Conservation (phyloP, 75 land plant species). For the Sequoia sempervirens region DNA sequence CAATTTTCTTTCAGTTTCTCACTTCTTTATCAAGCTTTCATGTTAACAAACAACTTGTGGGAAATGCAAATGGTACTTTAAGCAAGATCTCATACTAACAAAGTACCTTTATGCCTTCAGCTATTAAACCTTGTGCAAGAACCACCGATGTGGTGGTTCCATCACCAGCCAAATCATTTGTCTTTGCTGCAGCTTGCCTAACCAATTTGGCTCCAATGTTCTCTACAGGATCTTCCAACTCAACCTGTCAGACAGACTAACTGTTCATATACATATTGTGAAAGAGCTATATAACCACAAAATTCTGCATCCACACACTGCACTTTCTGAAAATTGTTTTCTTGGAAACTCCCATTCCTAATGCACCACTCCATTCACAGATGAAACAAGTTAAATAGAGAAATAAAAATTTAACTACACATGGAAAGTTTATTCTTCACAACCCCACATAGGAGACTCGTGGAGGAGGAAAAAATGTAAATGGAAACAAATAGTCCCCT, state of each 20-base stretch:
- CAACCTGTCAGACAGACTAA: slow-evolving; percentile 41
- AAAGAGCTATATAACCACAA: not conserved
- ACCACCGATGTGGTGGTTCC: slow-evolving; percentile 90
- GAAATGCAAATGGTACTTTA: not conserved
- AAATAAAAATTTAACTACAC: not conserved
- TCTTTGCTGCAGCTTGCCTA: slow-evolving; percentile 88
- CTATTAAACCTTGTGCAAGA: slow-evolving; percentile 82
- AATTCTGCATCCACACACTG: not conserved
- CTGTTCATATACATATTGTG: not conserved
- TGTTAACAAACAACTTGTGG: not conserved
- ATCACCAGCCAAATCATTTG: slow-evolving; percentile 94
- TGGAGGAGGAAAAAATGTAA: not conserved
- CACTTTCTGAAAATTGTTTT: not conserved
- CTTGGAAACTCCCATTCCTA: not conserved
- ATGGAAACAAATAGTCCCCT: not conserved
- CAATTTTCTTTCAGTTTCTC: not conserved
- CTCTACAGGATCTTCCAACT: slow-evolving; percentile 88
- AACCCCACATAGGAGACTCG: not conserved
- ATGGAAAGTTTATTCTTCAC: not conserved
- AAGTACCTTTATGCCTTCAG: slow-evolving; percentile 83
- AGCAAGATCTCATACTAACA: not conserved
- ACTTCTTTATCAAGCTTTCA: not conserved
- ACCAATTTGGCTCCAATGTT: slow-evolving; percentile 86
- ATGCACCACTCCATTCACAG: not conserved
- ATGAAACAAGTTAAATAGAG: not conserved